Evolutionary conservation across 2,329 filamentous ascomycete species (phyloP).

Genomic region (Penicillium sp.): DNA sequence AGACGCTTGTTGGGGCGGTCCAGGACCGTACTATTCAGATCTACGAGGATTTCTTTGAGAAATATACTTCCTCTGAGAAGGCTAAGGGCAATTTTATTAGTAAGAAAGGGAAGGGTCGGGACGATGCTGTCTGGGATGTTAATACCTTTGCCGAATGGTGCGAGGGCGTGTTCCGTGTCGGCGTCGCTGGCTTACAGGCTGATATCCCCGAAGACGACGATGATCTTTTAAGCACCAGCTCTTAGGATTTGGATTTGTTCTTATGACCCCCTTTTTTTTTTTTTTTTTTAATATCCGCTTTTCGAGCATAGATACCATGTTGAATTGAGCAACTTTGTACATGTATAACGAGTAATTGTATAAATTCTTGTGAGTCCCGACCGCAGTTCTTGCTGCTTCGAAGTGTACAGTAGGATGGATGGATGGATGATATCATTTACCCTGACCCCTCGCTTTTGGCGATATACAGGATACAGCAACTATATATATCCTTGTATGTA

Average conservation of each 20-base stretch:
- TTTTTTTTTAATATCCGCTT: slow-evolving; percentile 3
- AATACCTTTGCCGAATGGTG: slow-evolving; percentile 64
- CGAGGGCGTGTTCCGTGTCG: slow-evolving; percentile 57
- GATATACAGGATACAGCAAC: too few species aligned
- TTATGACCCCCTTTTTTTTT: background rate
- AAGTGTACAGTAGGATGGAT: too few species aligned
- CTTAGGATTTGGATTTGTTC: slow-evolving; percentile 7
- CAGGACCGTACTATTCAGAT: slow-evolving; percentile 61
- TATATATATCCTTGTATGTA: too few species aligned
- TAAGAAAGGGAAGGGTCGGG: slow-evolving; percentile 58
- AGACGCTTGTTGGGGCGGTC: slow-evolving; percentile 65
- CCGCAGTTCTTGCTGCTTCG: background rate
- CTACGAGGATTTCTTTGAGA: slow-evolving; percentile 64
- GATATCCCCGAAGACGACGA: slow-evolving; percentile 30
- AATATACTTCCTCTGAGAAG: slow-evolving; percentile 43
- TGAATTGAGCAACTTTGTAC: slow-evolving; percentile 11
- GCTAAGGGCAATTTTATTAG: slow-evolving; percentile 34
- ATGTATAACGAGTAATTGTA: background rate
- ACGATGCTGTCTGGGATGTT: slow-evolving; percentile 63
- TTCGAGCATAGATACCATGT: slow-evolving; percentile 19
- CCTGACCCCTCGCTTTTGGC: too few species aligned
- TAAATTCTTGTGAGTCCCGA: background rate
- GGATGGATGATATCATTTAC: too few species aligned
- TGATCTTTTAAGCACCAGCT: slow-evolving; percentile 22
- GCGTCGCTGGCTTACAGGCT: slow-evolving; percentile 38